A percentile compares a stretch with the other conserved stretches of the same genome.
phyloP scores from a whole-genome alignment of 768 basidiomycete species.

The Phaffia australis region DNA sequence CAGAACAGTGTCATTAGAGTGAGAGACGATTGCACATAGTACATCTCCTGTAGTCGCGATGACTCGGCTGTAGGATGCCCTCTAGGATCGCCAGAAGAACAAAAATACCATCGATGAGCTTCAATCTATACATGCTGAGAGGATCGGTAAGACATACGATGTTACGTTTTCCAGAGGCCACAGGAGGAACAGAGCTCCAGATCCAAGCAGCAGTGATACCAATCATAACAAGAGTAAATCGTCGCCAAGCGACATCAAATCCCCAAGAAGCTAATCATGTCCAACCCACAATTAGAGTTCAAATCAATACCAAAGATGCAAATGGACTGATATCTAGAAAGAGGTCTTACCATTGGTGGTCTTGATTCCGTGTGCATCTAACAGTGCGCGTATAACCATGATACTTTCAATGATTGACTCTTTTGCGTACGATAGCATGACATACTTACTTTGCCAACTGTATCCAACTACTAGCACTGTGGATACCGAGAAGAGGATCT shows the following conservation, averaged over 20 bases:
- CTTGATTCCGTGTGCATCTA: constrained; percentile 42
- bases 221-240: constrained; percentile 50
- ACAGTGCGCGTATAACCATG: background rate
- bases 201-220: constrained; percentile 69
- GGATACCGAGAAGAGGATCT: background rate
- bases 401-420: background rate
- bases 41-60: constrained; percentile 56
- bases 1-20: constrained; percentile 45
- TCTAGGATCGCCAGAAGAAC: background rate
- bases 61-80: constrained; percentile 52
- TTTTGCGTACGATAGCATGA: background rate
- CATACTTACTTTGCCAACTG: constrained; percentile 55
- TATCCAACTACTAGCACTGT: constrained; percentile 49
- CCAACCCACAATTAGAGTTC: background rate
- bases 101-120: background rate
- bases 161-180: background rate
- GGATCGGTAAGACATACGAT: constrained; percentile 28
- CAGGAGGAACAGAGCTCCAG: constrained; percentile 27
- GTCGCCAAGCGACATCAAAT: constrained; percentile 55
- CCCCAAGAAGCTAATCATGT: constrained; percentile 42
- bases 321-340: too few species aligned
- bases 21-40: constrained; percentile 66
- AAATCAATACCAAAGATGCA: too few species aligned
- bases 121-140: constrained; percentile 54
- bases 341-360: constrained; percentile 35